These are phyloP conservation scores for Tuber borchii DNA, from an alignment of 495 filamentous ascomycete species.

Conservation along the genomic window DNA sequence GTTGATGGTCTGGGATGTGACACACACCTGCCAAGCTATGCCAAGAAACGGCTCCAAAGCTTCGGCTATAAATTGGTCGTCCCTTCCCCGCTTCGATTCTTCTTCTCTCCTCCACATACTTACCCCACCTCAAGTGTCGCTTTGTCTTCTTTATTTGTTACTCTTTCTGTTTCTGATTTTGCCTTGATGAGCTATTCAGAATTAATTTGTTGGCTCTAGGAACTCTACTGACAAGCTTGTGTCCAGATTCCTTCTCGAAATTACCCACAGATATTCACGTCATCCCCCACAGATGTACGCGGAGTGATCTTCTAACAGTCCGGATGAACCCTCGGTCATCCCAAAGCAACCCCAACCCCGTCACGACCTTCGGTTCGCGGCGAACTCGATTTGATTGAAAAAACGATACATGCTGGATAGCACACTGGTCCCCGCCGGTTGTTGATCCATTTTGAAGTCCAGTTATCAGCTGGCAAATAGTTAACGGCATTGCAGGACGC, in stretches of 20 bases:
- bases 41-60: not conserved
- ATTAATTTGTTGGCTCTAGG: not conserved
- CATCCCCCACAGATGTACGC: not conserved
- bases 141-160: not conserved
- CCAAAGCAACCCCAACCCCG: not conserved
- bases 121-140: slow-evolving; percentile 1
- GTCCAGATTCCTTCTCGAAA: not conserved
- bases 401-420: not conserved
- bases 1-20: not conserved
- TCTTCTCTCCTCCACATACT: not conserved
- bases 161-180: not conserved
- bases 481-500: not conserved
- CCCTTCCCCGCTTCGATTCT: not conserved
- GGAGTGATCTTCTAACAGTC: not conserved
- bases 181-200: not conserved
- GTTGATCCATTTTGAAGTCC: not conserved
- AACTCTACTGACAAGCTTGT: not conserved
- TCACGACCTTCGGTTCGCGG: not conserved
- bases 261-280: not conserved
- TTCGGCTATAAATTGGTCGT: not conserved
- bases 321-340: not conserved
- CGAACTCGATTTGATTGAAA: not conserved
- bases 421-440: not conserved
- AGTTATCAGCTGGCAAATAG: not conserved
- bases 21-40: not conserved